phyloP scores from a whole-genome alignment of 805 yeast species.

The Kluyveromyces starmeri region DNA sequence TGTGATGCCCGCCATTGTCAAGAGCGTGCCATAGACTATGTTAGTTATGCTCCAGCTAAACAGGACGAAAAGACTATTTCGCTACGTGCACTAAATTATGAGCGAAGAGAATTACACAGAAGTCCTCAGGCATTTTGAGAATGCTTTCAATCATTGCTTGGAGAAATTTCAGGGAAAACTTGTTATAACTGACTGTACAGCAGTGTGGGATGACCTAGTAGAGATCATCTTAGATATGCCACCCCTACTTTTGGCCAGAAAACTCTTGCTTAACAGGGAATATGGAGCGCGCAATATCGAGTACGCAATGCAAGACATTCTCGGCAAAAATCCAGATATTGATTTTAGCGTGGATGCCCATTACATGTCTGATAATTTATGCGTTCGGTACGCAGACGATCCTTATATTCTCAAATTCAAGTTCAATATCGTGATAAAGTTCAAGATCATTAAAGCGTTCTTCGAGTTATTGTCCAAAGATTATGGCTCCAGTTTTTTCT shows the following conservation, averaged over 20 bases:
- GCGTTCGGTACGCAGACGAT: constrained; percentile 6
- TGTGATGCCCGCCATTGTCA: no score
- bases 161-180: background rate
- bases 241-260: constrained; percentile 4
- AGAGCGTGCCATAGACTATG: no score
- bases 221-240: constrained; percentile 5
- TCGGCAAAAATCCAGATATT: constrained; percentile 14
- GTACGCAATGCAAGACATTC: constrained; percentile 8
- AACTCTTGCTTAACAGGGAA: constrained; percentile 1
- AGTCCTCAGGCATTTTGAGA: background rate
- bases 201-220: constrained; percentile 2
- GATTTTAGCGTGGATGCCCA: constrained; percentile 16
- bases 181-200: background rate
- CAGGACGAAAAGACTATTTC: no score
- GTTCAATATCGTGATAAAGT: constrained; percentile 5
- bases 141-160: background rate
- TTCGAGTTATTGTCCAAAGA: constrained; percentile 10
- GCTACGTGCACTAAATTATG: no score
- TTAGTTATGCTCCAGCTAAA: no score
- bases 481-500: constrained; percentile 11
- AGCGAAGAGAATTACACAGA: background rate
- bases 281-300: constrained; percentile 1
- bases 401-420: constrained; percentile 2
- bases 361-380: constrained; percentile 11
- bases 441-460: constrained; percentile 7